Evolutionary conservation across 768 basidiomycete species (phyloP).

Genomic region (Sporobolomyces phaffii): DNA sequence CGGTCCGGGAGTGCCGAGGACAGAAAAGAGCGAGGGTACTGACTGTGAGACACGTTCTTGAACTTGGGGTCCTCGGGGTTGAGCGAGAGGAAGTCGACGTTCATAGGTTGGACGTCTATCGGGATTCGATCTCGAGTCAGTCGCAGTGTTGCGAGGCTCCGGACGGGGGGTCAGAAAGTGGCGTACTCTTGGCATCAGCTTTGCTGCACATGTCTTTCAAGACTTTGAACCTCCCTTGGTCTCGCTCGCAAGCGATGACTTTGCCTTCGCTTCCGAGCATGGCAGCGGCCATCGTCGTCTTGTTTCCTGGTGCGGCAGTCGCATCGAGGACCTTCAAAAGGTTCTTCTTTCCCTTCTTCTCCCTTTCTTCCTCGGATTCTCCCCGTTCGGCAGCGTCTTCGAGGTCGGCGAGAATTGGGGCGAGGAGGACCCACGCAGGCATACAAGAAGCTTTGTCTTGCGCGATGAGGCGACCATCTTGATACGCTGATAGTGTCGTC

Average conservation of each 20-base stretch:
- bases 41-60: conserved; percentile 60
- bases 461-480: conserved; percentile 73
- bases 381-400: conserved; percentile 10
- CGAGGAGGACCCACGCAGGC: conserved; percentile 78
- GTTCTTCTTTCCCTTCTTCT: conserved; percentile 26
- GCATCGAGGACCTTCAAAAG: conserved; percentile 69
- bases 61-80: conserved; percentile 63
- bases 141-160: too few relatives aligned
- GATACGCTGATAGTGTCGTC: conserved; percentile 66
- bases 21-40: background rate
- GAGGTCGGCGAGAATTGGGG: conserved; percentile 54
- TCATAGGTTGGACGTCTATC: conserved; percentile 61
- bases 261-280: conserved; percentile 74
- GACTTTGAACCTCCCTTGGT: conserved; percentile 71
- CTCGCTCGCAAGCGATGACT: conserved; percentile 71
- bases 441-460: conserved; percentile 99
- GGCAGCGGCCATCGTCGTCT: conserved; percentile 87
- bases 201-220: conserved; percentile 77
- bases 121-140: background rate
- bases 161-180: background rate
- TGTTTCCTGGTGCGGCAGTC: conserved; percentile 95
- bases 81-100: conserved; percentile 76
- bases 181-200: conserved; percentile 63
- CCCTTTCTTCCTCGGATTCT: background rate
- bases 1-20: background rate